These are phyloP conservation scores for Zygosaccharomyces kombuchaensis DNA, from an alignment of 805 yeast species.

Conservation along the genomic window DNA sequence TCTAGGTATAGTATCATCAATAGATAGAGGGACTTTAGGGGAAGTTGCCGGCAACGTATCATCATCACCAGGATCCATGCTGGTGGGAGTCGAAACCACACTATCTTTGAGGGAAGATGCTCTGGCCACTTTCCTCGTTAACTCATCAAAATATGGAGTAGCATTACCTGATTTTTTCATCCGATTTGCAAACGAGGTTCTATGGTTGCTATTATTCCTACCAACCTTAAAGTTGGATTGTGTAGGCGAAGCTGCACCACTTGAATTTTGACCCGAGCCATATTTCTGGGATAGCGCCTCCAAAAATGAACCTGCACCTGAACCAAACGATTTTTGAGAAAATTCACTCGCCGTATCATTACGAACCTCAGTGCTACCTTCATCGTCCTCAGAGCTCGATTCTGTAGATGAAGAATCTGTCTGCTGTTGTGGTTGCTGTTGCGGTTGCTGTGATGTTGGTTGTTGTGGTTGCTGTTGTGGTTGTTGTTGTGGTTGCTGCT, in stretches of 20 bases:
- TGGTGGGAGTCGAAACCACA: not conserved
- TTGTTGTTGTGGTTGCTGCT: not conserved
- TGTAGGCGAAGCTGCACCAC: conserved; percentile 3
- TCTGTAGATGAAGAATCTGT: conserved; percentile 12
- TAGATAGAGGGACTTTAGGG: conserved; percentile 19
- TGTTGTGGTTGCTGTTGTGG: not conserved
- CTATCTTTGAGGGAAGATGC: conserved; percentile 8
- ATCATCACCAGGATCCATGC: not conserved
- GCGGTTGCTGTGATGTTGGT: not conserved
- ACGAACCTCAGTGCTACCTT: conserved; percentile 6
- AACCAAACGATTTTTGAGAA: conserved; percentile 9
- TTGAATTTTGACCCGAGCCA: conserved; percentile 26
- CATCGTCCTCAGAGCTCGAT: conserved; percentile 10
- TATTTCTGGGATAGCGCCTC: conserved; percentile 33
- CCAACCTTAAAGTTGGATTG: not conserved
- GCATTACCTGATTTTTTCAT: conserved; percentile 24
- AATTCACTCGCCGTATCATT: conserved; percentile 8
- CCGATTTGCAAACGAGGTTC: conserved; percentile 30
- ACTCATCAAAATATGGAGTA: conserved; percentile 27
- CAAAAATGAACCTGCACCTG: conserved; percentile 28
- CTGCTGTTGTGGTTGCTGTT: not conserved
- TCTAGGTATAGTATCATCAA: conserved; percentile 25
- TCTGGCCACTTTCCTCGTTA: conserved; percentile 19
- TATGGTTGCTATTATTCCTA: conserved; percentile 14
- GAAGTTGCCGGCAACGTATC: conserved; percentile 10